phyloP scores from a whole-genome alignment of 1,284 basidiomycete genomes.

The Sphagnurus paluster region DNA sequence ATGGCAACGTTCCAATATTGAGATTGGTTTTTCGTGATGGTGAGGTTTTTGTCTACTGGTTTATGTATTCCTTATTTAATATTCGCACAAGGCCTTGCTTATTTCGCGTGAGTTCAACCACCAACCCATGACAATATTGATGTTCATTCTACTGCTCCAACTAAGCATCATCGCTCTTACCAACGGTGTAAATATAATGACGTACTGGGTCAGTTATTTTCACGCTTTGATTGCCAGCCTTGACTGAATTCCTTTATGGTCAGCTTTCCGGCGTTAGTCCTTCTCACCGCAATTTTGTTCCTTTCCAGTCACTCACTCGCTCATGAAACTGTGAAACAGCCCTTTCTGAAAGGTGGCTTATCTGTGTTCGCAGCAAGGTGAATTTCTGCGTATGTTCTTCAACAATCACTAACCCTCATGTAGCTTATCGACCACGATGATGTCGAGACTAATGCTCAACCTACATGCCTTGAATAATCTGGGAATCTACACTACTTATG shows the following conservation, averaged over 20 bases:
- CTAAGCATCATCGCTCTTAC: slow-evolving; percentile 35
- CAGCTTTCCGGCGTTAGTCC: slow-evolving; percentile 15
- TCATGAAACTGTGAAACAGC: not conserved
- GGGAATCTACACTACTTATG: slow-evolving; percentile 4
- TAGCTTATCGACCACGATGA: slow-evolving; percentile 15
- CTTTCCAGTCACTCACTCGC: not conserved
- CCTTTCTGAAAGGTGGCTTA: slow-evolving; percentile 13
- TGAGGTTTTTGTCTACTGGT: slow-evolving; percentile 6
- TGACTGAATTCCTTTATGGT: not conserved
- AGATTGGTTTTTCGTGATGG: slow-evolving; percentile 36
- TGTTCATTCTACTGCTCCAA: not conserved
- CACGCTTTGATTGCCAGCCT: not conserved
- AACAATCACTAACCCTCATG: not conserved
- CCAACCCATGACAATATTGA: not conserved
- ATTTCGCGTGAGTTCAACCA: slow-evolving; percentile 29
- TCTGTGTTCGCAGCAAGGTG: slow-evolving; percentile 15
- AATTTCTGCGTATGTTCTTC: not conserved
- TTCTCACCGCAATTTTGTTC: not conserved
- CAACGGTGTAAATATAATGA: slow-evolving; percentile 37
- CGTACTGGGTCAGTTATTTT: slow-evolving; percentile 35
- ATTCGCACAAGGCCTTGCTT: slow-evolving; percentile 29
- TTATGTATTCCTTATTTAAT: not conserved
- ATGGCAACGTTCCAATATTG: slow-evolving; percentile 27
- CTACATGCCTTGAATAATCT: slow-evolving; percentile 8
- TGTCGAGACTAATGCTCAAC: slow-evolving; percentile 17